Evolutionary conservation across 352 stramenopile species (phyloP).

Genomic region (Aphanomyces astaci): DNA sequence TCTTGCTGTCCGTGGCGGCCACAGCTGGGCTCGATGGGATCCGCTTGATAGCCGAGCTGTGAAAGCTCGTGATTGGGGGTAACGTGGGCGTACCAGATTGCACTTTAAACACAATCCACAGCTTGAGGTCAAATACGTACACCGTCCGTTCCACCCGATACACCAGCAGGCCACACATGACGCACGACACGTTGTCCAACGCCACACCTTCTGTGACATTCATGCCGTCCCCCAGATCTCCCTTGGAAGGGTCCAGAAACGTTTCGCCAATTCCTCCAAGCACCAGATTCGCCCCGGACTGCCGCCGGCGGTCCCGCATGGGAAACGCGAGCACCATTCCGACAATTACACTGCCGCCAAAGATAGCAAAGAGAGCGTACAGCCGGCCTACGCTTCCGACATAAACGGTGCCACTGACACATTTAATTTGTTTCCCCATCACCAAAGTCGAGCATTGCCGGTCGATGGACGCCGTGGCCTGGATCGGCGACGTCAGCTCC

Average conservation of each 20-base stretch:
- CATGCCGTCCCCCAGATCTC: no score
- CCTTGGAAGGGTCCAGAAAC: not conserved
- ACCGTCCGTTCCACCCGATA: not conserved
- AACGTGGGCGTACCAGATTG: no score
- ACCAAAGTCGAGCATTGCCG: not conserved
- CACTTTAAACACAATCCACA: conserved; percentile 10
- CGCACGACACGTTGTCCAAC: not conserved
- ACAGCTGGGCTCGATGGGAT: no score
- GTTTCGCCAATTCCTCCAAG: not conserved
- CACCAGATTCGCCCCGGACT: not conserved
- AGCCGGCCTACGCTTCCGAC: not conserved
- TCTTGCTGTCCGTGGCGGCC: no score
- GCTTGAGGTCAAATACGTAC: conserved; percentile 10
- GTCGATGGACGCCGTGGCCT: not conserved
- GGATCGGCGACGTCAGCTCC: not conserved
- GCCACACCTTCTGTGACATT: not conserved
- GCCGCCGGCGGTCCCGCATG: not conserved
- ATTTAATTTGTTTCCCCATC: conserved; percentile 1
- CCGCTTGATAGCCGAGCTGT: no score
- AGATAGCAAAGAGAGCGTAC: not conserved
- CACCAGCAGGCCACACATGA: conserved; percentile 2
- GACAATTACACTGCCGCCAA: not conserved
- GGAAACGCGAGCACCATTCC: not conserved
- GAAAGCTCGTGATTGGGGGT: no score
- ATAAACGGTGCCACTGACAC: not conserved